Base-by-base conservation (phyloP, 2,329 filamentous ascomycete genomes). In the Stemphylium vesicarium region DNA sequence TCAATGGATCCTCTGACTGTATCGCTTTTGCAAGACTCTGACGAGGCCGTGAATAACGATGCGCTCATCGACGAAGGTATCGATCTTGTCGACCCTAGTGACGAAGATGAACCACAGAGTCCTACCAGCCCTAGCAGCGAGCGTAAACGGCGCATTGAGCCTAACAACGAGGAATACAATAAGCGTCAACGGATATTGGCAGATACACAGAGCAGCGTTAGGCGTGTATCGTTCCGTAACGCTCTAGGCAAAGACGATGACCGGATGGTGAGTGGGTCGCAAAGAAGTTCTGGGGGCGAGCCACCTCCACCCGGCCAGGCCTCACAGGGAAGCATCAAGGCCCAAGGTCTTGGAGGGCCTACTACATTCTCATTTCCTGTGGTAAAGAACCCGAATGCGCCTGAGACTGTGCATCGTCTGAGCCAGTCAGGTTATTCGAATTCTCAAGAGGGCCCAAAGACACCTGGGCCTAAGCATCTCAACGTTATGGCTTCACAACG, bases 371-470 rank as follows among this genome's bases (percentile, higher is more conserved):
- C 81, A 24, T 96, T 92, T 66, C 84, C 88, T 1, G 84, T 92
- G 11, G 90, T 94, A 18, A 96, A 96, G 75, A 86, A 94, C 63
- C 84, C 88, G 1, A 82, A 86, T 63, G 85, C 91, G 63, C 82
- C 85, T 4, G 81, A 80, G 54, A 90, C 88, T 0, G 79, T 82
- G 24, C 63, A 86, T 40, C 85, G 87, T 39, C 78, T 91, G 26
- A 92, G 88, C 66, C 90, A 94, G 71, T 85, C 81, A 50, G 77
- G 73, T 46, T 83, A 83, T 32, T 84, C 85, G 35, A 81, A 81
- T 20, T 72, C 71, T 3, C 72, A 75, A 50, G 69, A 75, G 26
- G 38, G 62, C 3, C 70, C 65, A 0, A 68, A 68, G 41, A 73
- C 71, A 15, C 68, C 69, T 35, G 56, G 60, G 12, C 15, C 56